Conservation (phyloP, 345 rosid species). For the Eucalyptus marginata region DNA sequence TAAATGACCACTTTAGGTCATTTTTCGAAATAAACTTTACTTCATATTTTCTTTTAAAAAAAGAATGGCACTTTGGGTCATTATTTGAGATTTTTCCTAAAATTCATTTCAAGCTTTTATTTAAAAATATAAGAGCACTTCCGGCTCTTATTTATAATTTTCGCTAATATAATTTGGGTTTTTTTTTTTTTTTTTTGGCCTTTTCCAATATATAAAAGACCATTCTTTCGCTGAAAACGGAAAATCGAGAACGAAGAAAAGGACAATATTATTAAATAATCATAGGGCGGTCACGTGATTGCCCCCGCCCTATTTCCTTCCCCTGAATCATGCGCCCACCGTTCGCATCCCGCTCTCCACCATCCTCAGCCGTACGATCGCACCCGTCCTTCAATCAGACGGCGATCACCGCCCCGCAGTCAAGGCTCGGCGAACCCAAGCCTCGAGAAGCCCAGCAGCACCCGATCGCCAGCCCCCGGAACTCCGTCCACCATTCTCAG, state of each 20-base stretch:
- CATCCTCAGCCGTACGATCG: neutral
- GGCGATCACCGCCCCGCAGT: neutral
- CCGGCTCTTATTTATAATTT: no score
- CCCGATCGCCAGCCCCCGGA: neutral
- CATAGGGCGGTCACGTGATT: neutral
- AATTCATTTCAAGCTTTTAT: no score
- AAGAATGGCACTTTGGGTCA: rapidly evolving
- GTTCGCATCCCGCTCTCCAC: neutral
- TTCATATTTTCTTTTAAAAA: rapidly evolving
- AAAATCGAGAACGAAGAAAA: neutral
- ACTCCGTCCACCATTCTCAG: neutral
- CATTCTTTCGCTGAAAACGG: neutral
- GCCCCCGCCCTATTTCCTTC: neutral
- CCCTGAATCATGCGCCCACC: neutral
- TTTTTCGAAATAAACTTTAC: rapidly evolving
- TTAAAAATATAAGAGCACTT: no score
- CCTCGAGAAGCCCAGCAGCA: neutral
- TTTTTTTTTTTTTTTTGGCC: neutral
- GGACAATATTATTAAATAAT: neutral
- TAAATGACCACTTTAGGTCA: no score
- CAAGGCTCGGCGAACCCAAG: neutral
- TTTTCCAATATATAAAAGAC: neutral
- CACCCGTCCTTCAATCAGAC: neutral
- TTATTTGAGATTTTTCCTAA: no score
- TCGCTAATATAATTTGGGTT: neutral